Evolutionary conservation across 108 stramenopile species (phyloP).

Genomic region (Fragilaria crotonensis): DNA sequence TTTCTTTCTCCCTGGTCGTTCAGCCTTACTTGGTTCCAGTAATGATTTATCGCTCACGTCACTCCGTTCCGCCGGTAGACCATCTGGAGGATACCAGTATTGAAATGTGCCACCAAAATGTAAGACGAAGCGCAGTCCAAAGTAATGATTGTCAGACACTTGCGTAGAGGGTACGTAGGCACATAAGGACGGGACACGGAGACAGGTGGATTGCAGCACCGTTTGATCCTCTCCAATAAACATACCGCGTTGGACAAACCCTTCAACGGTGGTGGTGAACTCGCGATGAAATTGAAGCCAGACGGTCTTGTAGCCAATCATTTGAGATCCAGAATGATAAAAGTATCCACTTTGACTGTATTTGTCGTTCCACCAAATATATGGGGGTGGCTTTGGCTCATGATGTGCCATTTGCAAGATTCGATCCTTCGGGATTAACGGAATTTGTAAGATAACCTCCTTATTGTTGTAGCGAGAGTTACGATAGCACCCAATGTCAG

Average conservation of each 20-base stretch:
- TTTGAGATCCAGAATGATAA: conserved; percentile 48
- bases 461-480: conserved; percentile 19
- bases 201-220: conserved; percentile 38
- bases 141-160: conserved; percentile 49
- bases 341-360: conserved; percentile 28
- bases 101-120: conserved; percentile 20
- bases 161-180: conserved; percentile 29
- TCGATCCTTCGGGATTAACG: conserved; percentile 21
- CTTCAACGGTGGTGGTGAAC: conserved; percentile 34
- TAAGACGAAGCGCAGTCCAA: conserved; percentile 38
- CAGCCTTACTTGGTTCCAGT: too few relatives aligned
- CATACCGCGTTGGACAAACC: conserved; percentile 35
- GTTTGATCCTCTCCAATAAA: conserved; percentile 60
- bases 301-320: conserved; percentile 27
- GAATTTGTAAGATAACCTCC: conserved; percentile 29
- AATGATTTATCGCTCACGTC: too few relatives aligned
- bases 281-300: conserved; percentile 38
- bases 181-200: conserved; percentile 36
- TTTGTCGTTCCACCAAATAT: conserved; percentile 36
- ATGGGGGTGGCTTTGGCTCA: conserved; percentile 22
- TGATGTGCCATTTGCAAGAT: conserved; percentile 53
- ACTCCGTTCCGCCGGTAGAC: too few relatives aligned
- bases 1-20: too few relatives aligned
- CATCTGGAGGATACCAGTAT: conserved; percentile 5
- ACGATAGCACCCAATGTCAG: conserved; percentile 60